Evolutionary conservation across 1,284 basidiomycete species (phyloP).

Genomic region (Meira miltonrushii): DNA sequence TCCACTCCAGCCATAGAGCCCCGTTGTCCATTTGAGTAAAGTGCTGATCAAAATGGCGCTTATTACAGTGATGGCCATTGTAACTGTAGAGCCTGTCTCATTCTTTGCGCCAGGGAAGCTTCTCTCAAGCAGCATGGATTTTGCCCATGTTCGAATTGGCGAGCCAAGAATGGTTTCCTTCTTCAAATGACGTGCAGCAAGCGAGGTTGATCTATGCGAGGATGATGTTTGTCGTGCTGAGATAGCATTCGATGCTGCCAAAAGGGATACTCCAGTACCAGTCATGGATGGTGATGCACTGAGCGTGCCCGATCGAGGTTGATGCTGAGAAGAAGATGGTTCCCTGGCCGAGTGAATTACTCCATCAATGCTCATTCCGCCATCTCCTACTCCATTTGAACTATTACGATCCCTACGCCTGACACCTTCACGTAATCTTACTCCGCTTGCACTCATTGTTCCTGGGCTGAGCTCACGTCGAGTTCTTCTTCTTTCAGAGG

Average conservation of each 20-base stretch:
- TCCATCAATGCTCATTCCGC: too few species aligned
- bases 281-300: too few species aligned
- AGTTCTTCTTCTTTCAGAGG: not conserved
- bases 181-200: not conserved
- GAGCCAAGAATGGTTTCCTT: slow-evolving; percentile 26
- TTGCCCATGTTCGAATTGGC: slow-evolving; percentile 34
- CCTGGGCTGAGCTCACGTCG: not conserved
- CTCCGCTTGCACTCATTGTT: not conserved
- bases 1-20: slow-evolving; percentile 57
- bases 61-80: not conserved
- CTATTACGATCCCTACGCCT: too few species aligned
- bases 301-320: too few species aligned
- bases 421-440: not conserved
- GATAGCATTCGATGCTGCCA: too few species aligned
- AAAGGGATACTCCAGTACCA: too few species aligned
- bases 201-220: not conserved
- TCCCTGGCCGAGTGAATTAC: too few species aligned
- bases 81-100: not conserved
- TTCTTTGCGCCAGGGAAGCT: not conserved
- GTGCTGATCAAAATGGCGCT: slow-evolving; percentile 19
- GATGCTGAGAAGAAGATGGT: too few species aligned
- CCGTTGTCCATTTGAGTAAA: slow-evolving; percentile 35
- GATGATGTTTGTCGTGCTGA: not conserved
- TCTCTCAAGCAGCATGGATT: slow-evolving; percentile 22
- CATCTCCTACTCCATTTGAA: too few species aligned